Percentiles rank a stretch among this genome's conserved stretches.
phyloP scores from a whole-genome alignment of 306 rosid genomes.

The Vicia sativa region DNA sequence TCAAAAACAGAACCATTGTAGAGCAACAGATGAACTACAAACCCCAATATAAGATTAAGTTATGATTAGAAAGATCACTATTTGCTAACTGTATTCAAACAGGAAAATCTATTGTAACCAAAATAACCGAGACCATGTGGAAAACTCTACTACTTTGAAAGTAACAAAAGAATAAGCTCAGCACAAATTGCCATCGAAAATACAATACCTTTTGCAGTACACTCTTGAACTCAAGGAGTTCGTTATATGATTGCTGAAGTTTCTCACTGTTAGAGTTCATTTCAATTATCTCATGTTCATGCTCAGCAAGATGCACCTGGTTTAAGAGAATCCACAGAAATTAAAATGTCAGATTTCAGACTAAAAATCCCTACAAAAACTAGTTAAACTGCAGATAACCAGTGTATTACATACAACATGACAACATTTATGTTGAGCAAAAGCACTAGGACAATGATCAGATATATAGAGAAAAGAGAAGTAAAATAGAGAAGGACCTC shows the following conservation, averaged over 20 bases:
- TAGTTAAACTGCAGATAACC: slow-evolving; percentile 13
- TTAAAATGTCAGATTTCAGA: slow-evolving; percentile 43
- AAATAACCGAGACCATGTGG: slow-evolving; percentile 11
- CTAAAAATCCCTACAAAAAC: slow-evolving; percentile 28
- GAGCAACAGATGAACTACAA: slow-evolving; percentile 6
- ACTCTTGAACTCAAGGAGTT: slow-evolving; percentile 95
- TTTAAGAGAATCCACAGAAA: slow-evolving; percentile 33
- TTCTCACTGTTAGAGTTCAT: slow-evolving; percentile 90
- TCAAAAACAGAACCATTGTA: neutral
- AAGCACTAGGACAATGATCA: slow-evolving; percentile 32
- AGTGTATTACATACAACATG: slow-evolving; percentile 29
- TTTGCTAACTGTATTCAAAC: slow-evolving; percentile 26
- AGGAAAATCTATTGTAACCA: slow-evolving; percentile 18
- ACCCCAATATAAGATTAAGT: slow-evolving; percentile 24
- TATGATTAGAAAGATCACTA: slow-evolving; percentile 19
- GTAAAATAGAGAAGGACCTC: slow-evolving; percentile 65
- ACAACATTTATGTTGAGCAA: slow-evolving; percentile 30
- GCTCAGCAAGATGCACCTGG: slow-evolving; percentile 92
- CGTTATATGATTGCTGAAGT: slow-evolving; percentile 89
- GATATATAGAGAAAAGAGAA: slow-evolving; percentile 24
- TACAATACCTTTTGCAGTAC: slow-evolving; percentile 93
- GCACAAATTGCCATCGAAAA: slow-evolving; percentile 32
- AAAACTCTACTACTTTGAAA: slow-evolving; percentile 19
- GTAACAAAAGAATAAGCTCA: slow-evolving; percentile 28
- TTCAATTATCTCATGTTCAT: slow-evolving; percentile 91